Evolutionary conservation across 2,329 filamentous ascomycete species (phyloP).

Genomic region (Xenoacremonium recifei): DNA sequence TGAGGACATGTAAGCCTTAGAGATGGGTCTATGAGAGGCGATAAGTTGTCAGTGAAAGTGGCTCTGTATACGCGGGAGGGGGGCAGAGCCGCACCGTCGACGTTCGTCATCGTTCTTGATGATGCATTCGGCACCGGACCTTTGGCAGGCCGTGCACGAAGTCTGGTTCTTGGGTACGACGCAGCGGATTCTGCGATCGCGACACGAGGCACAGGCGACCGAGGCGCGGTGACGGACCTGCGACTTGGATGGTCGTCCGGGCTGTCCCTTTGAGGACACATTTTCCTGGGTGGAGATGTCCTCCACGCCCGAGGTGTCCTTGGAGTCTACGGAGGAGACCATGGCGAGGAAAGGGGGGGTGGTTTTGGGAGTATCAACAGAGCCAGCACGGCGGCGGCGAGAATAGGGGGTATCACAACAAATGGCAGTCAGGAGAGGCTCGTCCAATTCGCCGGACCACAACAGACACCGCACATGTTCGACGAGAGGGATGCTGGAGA

Average conservation of each 20-base stretch:
- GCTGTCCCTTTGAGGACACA: constrained; percentile 27
- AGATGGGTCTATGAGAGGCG: constrained; percentile 46
- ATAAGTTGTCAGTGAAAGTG: constrained; percentile 7
- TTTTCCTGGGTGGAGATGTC: constrained; percentile 34
- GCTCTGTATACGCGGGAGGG: constrained; percentile 1
- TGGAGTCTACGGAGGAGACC: constrained; percentile 13
- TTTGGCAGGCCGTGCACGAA: constrained; percentile 52
- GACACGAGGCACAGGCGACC: constrained; percentile 54
- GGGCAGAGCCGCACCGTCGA: constrained; percentile 39
- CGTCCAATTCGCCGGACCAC: too few relatives aligned
- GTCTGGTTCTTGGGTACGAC: constrained; percentile 52
- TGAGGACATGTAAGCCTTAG: constrained; percentile 57
- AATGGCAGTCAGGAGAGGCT: too few relatives aligned
- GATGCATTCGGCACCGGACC: constrained; percentile 49
- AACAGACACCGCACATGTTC: neutral
- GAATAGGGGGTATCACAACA: neutral
- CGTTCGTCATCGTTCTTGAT: constrained; percentile 59
- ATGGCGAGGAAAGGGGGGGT: constrained; percentile 9
- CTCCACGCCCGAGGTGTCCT: constrained; percentile 11
- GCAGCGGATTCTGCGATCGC: constrained; percentile 46
- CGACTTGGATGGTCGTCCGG: constrained; percentile 29
- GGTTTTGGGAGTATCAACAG: too few relatives aligned
- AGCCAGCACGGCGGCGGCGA: neutral
- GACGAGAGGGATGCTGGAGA: neutral
- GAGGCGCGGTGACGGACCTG: constrained; percentile 48